phyloP scores from a whole-genome alignment of 208 protist genomes.

The Crithidia mellificae region DNA sequence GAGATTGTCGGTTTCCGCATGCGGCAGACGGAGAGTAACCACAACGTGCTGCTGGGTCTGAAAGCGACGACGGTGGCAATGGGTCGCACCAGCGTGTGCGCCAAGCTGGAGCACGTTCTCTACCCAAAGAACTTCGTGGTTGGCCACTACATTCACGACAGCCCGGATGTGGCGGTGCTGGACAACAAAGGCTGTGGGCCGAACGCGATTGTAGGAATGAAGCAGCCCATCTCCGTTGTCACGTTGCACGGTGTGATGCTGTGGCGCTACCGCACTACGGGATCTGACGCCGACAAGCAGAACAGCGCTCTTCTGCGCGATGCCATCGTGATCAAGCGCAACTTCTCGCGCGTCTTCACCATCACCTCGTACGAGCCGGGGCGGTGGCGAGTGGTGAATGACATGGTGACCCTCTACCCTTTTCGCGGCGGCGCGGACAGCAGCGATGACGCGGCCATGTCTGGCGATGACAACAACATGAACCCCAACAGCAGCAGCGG shows the following conservation, averaged over 20 bases:
- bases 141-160: slow-evolving; percentile 70
- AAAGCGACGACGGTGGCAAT: slow-evolving; percentile 65
- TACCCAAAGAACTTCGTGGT: slow-evolving; percentile 79
- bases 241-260: slow-evolving; percentile 84
- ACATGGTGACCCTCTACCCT: slow-evolving; percentile 79
- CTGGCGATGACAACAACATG: not conserved
- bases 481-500: not conserved
- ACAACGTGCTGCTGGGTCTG: slow-evolving; percentile 73
- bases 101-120: slow-evolving; percentile 78
- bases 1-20: slow-evolving; percentile 78
- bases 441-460: not conserved
- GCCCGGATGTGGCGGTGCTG: slow-evolving; percentile 60
- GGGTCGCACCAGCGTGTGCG: slow-evolving; percentile 82
- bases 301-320: slow-evolving; percentile 25
- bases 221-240: slow-evolving; percentile 64
- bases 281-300: slow-evolving; percentile 26
- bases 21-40: slow-evolving; percentile 82
- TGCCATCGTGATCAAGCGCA: slow-evolving; percentile 66
- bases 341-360: slow-evolving; percentile 70
- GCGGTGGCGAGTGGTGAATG: slow-evolving; percentile 77
- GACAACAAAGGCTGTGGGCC: slow-evolving; percentile 67
- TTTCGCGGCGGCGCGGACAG: slow-evolving; percentile 36
- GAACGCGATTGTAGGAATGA: slow-evolving; percentile 48
- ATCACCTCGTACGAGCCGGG: slow-evolving; percentile 50
- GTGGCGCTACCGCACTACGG: slow-evolving; percentile 59